A percentile compares a stretch with the other conserved stretches of the same genome.
Conservation (phyloP, 2,329 filamentous ascomycete genomes). For the Colletotrichum tropicale region DNA sequence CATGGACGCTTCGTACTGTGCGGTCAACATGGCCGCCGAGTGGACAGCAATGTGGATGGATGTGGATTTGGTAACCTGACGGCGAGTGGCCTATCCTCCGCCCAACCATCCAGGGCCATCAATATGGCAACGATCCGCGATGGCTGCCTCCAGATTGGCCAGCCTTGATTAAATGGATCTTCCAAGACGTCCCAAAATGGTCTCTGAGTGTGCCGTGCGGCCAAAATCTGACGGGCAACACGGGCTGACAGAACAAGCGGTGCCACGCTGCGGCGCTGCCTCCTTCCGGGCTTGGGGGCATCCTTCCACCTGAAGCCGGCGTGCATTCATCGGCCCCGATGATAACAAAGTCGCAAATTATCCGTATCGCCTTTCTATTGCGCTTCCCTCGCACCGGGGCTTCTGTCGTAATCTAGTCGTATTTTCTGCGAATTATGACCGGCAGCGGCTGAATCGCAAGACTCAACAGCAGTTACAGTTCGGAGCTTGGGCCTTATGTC, state of each 20-base stretch:
- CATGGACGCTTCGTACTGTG: background rate
- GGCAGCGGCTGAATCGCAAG: background rate
- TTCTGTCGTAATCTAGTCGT: background rate
- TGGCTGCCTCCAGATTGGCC: conserved; percentile 10
- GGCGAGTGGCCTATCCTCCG: background rate
- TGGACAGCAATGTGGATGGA: background rate
- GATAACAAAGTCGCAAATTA: background rate
- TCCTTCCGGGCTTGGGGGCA: background rate
- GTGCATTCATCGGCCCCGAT: background rate
- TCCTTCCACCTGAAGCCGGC: conserved; percentile 5
- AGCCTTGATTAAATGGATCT: conserved; percentile 20
- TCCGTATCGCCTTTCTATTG: background rate
- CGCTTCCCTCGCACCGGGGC: background rate
- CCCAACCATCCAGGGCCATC: background rate
- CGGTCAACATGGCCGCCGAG: background rate
- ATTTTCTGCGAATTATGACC: background rate
- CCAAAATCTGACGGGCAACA: background rate
- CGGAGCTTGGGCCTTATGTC: background rate
- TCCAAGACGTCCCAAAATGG: background rate
- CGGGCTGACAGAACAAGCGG: background rate
- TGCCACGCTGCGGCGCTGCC: background rate
- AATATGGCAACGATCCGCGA: conserved; percentile 9
- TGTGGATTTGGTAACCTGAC: background rate
- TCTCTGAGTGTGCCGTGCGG: background rate
- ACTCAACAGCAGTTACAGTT: background rate